Conservation (phyloP, 495 filamentous ascomycete genomes). For the Aspergillus haitiensis region DNA sequence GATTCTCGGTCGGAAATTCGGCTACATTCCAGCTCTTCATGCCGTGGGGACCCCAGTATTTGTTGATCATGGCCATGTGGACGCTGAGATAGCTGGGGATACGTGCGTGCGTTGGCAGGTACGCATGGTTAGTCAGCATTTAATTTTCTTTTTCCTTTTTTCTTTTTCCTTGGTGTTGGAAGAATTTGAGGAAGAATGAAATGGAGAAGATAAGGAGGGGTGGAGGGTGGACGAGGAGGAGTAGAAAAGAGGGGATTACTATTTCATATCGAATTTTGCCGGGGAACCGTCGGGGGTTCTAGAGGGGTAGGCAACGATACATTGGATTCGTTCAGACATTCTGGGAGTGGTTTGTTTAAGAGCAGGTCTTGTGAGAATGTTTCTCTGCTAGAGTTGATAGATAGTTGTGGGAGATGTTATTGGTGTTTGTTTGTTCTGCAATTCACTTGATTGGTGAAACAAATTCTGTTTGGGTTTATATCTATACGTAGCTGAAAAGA, state of each 20-base stretch:
- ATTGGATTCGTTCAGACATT: conserved; percentile 4
- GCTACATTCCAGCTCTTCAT: conserved; percentile 8
- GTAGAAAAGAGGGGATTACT: neutral
- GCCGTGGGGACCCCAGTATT: conserved; percentile 10
- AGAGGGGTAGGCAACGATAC: conserved; percentile 9
- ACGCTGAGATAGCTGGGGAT: conserved; percentile 1
- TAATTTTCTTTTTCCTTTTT: neutral
- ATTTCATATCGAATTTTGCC: conserved; percentile 8
- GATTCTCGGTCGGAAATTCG: conserved; percentile 2
- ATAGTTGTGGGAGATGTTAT: neutral
- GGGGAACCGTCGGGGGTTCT: neutral
- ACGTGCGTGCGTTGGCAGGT: neutral
- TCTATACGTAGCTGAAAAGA: too few species aligned
- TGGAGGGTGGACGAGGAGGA: neutral
- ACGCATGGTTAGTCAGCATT: neutral
- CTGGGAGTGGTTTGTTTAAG: neutral
- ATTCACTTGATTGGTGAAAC: too few species aligned
- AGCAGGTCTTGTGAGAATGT: neutral
- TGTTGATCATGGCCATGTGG: conserved; percentile 12
- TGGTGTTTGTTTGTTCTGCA: too few species aligned
- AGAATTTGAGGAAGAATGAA: neutral
- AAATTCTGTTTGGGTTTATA: too few species aligned
- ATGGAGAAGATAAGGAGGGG: neutral
- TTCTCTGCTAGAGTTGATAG: neutral
- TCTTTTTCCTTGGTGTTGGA: neutral